phyloP scores from a whole-genome alignment of 2,329 filamentous ascomycete genomes.

The Aspergillus vadensis region DNA sequence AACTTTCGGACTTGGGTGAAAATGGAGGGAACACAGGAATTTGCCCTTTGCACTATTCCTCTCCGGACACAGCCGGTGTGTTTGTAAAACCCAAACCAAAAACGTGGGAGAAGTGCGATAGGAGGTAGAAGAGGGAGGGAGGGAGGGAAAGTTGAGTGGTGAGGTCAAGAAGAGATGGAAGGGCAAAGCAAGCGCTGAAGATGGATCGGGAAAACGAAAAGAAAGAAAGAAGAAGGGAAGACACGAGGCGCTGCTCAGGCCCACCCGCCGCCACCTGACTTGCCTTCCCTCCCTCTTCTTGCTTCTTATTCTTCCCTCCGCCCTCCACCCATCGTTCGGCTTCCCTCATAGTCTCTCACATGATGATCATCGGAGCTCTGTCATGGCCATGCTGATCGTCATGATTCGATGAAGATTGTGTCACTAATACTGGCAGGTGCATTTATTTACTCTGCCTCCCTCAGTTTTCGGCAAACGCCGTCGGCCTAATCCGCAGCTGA shows the following conservation, averaged over 20 bases:
- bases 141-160: conserved; percentile 13
- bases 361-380: not conserved
- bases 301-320: not conserved
- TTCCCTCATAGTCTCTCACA: not conserved
- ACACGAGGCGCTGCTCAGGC: conserved; percentile 5
- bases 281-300: not conserved
- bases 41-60: not conserved
- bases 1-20: not conserved
- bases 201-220: conserved; percentile 2
- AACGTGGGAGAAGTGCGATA: not conserved
- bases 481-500: not conserved
- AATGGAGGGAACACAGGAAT: not conserved
- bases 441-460: not conserved
- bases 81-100: not conserved
- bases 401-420: not conserved
- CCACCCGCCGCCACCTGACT: conserved; percentile 1
- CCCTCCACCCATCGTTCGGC: not conserved
- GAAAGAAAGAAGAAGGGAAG: not conserved
- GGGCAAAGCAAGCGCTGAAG: not conserved
- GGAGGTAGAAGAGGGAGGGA: not conserved
- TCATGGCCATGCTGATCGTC: not conserved
- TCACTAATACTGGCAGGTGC: not conserved
- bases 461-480: not conserved
- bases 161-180: conserved; percentile 14
- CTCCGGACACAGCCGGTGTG: not conserved